Evolutionary conservation across 768 basidiomycete species (phyloP), one percentile per base, ranked within the genome.

Genomic region (Psilocybe subaeruginosa): DNA sequence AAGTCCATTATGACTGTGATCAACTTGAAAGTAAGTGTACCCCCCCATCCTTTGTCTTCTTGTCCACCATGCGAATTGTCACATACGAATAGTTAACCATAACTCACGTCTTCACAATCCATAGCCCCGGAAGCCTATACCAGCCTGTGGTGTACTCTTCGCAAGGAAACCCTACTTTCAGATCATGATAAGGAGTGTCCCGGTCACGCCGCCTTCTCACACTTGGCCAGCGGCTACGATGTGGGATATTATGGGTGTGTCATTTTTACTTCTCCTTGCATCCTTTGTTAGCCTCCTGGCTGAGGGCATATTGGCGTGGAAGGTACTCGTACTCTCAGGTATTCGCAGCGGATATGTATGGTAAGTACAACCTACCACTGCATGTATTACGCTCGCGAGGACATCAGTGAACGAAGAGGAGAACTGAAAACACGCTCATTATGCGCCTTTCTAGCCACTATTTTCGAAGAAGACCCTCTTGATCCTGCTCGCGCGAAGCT

Each of bases 391-490:
- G 23, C 2, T 23, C 23, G 23, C 23, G 23, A 2, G 2, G 1
- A 23, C 6, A 4, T 53, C 51, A 33, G 4, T 8, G 12, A n/a
- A n/a, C 45, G 12, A 4, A n/a, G 16, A 14, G 31, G 19, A 41
- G 39, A 8, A 49, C 30, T n/a, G 27, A 14, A n/a, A 45, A 7
- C n/a, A 4, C 23, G 7, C 12, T 37, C 43, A 31, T 49, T 8
- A 8, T 53, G 4, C 8, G 16, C 35, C 9, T 41, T 17, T 27
- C 41, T 65, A 84, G 81, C 83, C 29, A 89, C 91, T 1, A 83
- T 95, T 17, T 95, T 95, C 78, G 88, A 91, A 68, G 77, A 79
- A 31, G 89, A 91, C 66, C 92, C 92, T 17, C 78, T 95, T 58
- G 85, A 88, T 68, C 85, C 90, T 0, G 75, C 71, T 27, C 83